These are phyloP conservation scores for Solanum piurae DNA, from an alignment of 257 asterid genomes.

Conservation along the genomic window DNA sequence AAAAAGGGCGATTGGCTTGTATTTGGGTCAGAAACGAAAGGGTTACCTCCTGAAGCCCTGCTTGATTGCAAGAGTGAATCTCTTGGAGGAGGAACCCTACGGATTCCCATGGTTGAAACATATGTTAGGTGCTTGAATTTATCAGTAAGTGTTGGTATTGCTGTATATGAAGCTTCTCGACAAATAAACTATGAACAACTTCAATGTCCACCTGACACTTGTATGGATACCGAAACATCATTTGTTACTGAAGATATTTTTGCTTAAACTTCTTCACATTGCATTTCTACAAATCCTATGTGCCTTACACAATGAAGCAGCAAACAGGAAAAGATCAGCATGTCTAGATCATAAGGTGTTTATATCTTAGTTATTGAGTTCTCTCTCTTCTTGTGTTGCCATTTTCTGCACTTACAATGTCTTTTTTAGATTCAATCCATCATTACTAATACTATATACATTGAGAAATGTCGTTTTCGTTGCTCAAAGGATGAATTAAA, in stretches of 20 bases:
- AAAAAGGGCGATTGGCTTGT: conserved; percentile 94
- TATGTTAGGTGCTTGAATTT: conserved; percentile 91
- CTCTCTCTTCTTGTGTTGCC: background rate
- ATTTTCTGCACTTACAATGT: background rate
- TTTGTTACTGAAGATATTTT: conserved; percentile 68
- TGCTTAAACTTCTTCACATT: conserved; percentile 19
- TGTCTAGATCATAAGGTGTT: background rate
- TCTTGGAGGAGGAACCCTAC: conserved; percentile 67
- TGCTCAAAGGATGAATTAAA: background rate
- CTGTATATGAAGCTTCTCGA: conserved; percentile 84
- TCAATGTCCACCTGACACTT: conserved; percentile 34
- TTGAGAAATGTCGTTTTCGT: background rate
- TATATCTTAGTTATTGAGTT: background rate
- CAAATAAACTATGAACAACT: conserved; percentile 82
- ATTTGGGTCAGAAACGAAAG: conserved; percentile 84
- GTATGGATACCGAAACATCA: conserved; percentile 23
- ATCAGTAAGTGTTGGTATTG: conserved; percentile 88
- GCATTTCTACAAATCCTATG: background rate
- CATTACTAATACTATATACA: background rate
- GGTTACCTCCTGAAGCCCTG: conserved; percentile 78
- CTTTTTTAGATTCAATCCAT: background rate
- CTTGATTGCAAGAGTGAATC: conserved; percentile 50
- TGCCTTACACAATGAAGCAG: background rate
- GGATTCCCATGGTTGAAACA: conserved; percentile 89
- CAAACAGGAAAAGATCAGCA: background rate